Percentiles rank a stretch among this genome's conserved stretches.
Evolutionary conservation across 2,329 filamentous ascomycete species (phyloP).

Genomic region (Fusarium luffae): DNA sequence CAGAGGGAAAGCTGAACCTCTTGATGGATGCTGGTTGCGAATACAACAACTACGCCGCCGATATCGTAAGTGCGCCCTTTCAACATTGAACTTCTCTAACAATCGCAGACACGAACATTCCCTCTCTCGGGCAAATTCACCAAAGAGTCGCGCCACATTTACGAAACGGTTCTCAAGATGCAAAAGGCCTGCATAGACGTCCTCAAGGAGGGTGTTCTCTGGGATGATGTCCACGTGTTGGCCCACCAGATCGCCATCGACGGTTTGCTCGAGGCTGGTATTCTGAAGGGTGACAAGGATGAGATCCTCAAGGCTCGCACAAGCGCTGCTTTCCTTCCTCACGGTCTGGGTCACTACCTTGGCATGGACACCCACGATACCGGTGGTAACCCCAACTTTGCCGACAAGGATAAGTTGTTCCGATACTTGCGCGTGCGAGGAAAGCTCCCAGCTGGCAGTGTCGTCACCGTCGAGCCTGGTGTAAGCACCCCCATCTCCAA

Average conservation of each 20-base stretch:
- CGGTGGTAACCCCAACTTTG: conserved; percentile 80
- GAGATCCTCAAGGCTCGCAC: conserved; percentile 82
- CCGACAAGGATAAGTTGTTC: conserved; percentile 86
- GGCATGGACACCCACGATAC: conserved; percentile 94
- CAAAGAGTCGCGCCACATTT: conserved; percentile 77
- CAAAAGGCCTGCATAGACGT: conserved; percentile 79
- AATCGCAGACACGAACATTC: conserved; percentile 79
- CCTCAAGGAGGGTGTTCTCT: conserved; percentile 78
- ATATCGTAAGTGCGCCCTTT: conserved; percentile 61
- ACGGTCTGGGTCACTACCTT: conserved; percentile 90
- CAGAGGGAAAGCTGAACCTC: conserved; percentile 79
- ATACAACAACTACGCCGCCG: conserved; percentile 77
- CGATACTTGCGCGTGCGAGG: conserved; percentile 85
- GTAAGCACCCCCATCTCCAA: conserved; percentile 50
- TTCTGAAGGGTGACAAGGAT: conserved; percentile 73
- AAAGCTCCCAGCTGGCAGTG: conserved; percentile 77
- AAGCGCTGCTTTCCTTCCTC: conserved; percentile 91
- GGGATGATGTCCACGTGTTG: conserved; percentile 83
- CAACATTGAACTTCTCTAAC: background rate
- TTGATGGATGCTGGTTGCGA: conserved; percentile 87
- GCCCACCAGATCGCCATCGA: conserved; percentile 86
- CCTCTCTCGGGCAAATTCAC: conserved; percentile 80
- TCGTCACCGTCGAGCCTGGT: conserved; percentile 95
- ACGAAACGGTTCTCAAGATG: conserved; percentile 88
- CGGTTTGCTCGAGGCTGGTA: conserved; percentile 79